Evolutionary conservation across 2,329 filamentous ascomycete species (phyloP), one percentile per base, ranked within the genome.

Genomic region (Cadophora sp.): DNA sequence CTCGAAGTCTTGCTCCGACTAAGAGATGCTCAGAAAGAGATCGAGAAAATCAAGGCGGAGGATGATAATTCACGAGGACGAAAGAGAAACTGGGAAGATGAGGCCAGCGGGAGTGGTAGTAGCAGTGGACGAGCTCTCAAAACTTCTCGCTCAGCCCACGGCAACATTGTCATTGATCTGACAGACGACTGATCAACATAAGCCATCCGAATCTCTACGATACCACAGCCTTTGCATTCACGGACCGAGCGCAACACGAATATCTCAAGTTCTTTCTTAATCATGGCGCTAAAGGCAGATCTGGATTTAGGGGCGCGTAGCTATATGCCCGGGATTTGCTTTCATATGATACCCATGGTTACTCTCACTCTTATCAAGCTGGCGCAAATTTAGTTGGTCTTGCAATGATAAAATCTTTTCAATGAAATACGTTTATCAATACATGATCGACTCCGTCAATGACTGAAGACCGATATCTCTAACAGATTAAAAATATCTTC

Each of bases 1-100:
- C 16, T 19, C 11, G 11, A 43, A 19, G 24, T 26, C 4, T 50
- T 31, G 11, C 6, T 34, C 26, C 31, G 27, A 62, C 22, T 40
- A 58, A 67, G 16, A 64, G 8, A 4, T 43, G 12, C 16, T 12
- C 16, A 75, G 73, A 65, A 61, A 65, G 71, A 75, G 65, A 70
- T 74, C 22, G 55, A 65, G 6, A 48, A 68, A 26, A 73, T 74
- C 46, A 73, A 74, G 61, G 58, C 61, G 1, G 72, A 75, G 64
- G 34, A 65, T 6, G 67, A 69, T 9, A 34, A 26, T 12, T 11
- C 62, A 26, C 50, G 40, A 26, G 55, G 55, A 24, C 22, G 31
- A 22, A 73, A 71, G 51, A 65, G 71, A 48, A 40, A 12, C 14
- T 34, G 34, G 9, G 63, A 64, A 12, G n/a, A 62, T 12, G 61